Base-by-base conservation (phyloP, 805 yeast genomes). In the Ogataea haglerorum region DNA sequence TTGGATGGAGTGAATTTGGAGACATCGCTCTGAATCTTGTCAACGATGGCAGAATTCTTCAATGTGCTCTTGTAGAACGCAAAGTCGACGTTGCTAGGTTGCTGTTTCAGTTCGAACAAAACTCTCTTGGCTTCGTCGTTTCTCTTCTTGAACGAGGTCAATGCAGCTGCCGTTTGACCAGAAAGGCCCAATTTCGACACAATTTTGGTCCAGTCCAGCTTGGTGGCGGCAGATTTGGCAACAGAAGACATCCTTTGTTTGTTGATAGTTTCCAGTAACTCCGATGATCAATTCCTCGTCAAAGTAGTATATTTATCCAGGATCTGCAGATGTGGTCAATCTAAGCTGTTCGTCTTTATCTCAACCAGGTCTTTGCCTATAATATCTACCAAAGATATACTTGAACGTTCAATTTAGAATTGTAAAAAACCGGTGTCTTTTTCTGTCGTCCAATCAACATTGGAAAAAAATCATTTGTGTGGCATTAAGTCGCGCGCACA, bases 81-180 rank as follows among this genome's bases (percentile, higher is more conserved):
- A 53, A 90, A 91, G 69, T 91, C 96, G 50, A 93, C 88, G 28
- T 70, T 72, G 43, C 87, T 74, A 49, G 89, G 69, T 70, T 87
- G 91, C 52, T 75, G 70, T 63, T 80, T 73, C 56, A 91, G 75
- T 50, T 80, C 83, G 55, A 75, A 70, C 57, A 86, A 72, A 58
- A 76, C 77, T 72, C 87, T 83, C 75, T 89, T 85, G 56, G 98
- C 98, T 67, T 93, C 98, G 62, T 93, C 99, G 69, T 89, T 84
- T 79, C 99, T 87, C 86, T 93, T 91, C 73, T 90, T 90, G 84
- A 93, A 93, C 22, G 95, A 78, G 39, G 93, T 79, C 65, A 93
- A 74, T 31, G 95, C 79, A 39, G 85, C 63, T 46, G 96, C 95
- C 48, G 99, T 93, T 62, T 82, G 71, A 49, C 99, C 99, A 47